Base-by-base conservation (phyloP, 805 yeast species). In the Pichia exigua region DNA sequence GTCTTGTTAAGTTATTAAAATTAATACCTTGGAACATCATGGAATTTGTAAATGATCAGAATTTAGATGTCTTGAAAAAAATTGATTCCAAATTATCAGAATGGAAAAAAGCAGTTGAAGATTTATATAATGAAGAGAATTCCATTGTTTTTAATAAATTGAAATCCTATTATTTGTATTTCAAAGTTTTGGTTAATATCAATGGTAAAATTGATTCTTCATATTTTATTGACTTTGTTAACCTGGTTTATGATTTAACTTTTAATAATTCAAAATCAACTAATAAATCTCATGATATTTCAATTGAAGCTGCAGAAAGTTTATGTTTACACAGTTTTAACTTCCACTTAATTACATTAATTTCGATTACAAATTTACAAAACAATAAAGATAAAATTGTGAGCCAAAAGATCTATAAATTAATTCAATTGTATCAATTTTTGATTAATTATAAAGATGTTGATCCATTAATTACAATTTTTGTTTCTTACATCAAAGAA, bases 1-100 rank as follows among this genome's bases (percentile, higher is more conserved):
- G 65, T 9, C 59, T 73, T 28, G 60, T 65, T 42, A 60, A 66
- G 21, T 54, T 74, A 41, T 56, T 72, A 24, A 52, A 65, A 27
- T 46, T 61, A 21, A 58, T 72, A 28, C 73, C 73, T 5, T 50
- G 46, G 42, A 58, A 66, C 51, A 62, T 68, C 15, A 54, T 59
- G 54, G 45, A 56, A 27, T 53, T 64, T 18, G 52, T 61, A 20
- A 45, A 46, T 35, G 51, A 57, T 24, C 48, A 58, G n/a, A 48
- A 52, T 39, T 42, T 50, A 10, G 59, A 55, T 3, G 54, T 58
- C 24, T 51, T 60, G 22, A 32, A 42, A 4, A 47, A 38, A 9
- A 42, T 67, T 21, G 66, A 67, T 51, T 24, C 42, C 11, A 46
- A 56, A n/a, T 60, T 69, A 48, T 53, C 58, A 24, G 15, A n/a